Percentiles rank a stretch among this genome's conserved stretches.
Evolutionary conservation across 2,329 filamentous ascomycete species (phyloP).

Genomic region (Tolypocladium endophyticum): DNA sequence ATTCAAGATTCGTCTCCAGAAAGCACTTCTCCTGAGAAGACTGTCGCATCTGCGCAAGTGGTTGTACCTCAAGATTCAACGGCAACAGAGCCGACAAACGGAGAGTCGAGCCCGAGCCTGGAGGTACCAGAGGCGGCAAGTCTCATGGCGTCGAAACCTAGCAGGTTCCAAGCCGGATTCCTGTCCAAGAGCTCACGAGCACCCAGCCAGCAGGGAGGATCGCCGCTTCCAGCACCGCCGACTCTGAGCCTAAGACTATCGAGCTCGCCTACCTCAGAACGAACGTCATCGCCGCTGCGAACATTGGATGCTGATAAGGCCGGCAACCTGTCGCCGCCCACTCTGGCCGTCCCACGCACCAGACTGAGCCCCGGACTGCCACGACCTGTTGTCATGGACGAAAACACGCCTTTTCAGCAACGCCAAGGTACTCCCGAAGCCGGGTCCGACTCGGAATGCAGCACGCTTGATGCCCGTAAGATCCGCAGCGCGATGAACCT

Average conservation of each 20-base stretch:
- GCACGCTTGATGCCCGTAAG: slow-evolving; percentile 40
- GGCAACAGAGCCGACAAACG: slow-evolving; percentile 18
- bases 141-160: slow-evolving; percentile 40
- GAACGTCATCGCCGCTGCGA: slow-evolving; percentile 35
- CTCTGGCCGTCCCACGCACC: slow-evolving; percentile 14
- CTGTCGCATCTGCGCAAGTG: neutral
- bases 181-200: slow-evolving; percentile 46
- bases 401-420: slow-evolving; percentile 36
- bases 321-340: slow-evolving; percentile 39
- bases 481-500: slow-evolving; percentile 44
- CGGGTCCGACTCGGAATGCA: slow-evolving; percentile 39
- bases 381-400: slow-evolving; percentile 31
- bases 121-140: slow-evolving; percentile 36
- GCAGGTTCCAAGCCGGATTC: slow-evolving; percentile 82
- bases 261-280: slow-evolving; percentile 16
- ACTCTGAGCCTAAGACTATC: slow-evolving; percentile 47
- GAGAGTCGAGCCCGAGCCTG: slow-evolving; percentile 47
- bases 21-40: neutral
- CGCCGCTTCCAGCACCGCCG: slow-evolving; percentile 48
- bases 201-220: slow-evolving; percentile 38
- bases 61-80: slow-evolving; percentile 9
- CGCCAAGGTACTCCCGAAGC: slow-evolving; percentile 24
- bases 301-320: slow-evolving; percentile 38
- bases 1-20: slow-evolving; percentile 21
- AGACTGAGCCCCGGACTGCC: slow-evolving; percentile 9